Percentiles rank a stretch among this genome's conserved stretches.
Evolutionary conservation across 176 grass and related monocot species (phyloP).

Genomic region (Microstegium vimineum): DNA sequence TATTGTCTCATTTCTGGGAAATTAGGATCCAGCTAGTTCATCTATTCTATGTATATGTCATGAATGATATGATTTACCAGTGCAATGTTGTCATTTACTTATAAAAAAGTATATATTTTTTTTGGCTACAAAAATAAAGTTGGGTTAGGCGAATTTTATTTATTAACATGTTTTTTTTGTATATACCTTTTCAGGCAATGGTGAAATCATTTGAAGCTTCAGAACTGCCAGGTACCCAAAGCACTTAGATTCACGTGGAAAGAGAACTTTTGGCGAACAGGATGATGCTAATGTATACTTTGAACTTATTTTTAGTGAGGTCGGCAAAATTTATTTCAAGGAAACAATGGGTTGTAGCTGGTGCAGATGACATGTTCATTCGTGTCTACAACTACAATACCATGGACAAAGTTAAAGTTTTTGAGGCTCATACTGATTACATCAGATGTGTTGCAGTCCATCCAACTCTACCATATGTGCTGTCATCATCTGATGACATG

Average conservation of each 20-base stretch:
- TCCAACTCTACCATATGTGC: constrained; percentile 90
- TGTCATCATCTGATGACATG: constrained; percentile 99
- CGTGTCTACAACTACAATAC: constrained; percentile 95
- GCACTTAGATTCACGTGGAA: constrained; percentile 10
- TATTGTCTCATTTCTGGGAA: background rate
- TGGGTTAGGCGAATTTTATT: background rate
- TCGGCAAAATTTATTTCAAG: constrained; percentile 89
- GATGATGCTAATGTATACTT: constrained; percentile 8
- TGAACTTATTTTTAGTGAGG: constrained; percentile 64
- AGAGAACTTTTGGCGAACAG: background rate
- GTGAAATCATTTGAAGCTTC: constrained; percentile 97
- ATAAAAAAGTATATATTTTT: background rate
- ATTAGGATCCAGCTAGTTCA: background rate
- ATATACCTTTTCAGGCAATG: constrained; percentile 73
- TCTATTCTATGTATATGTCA: background rate
- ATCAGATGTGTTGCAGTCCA: constrained; percentile 98
- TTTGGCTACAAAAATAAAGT: background rate
- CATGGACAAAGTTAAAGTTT: constrained; percentile 94
- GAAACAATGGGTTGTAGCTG: constrained; percentile 99
- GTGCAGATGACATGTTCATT: constrained; percentile 95
- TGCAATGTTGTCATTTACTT: background rate
- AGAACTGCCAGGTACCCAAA: constrained; percentile 75
- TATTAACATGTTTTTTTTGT: constrained; percentile 19
- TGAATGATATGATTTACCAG: background rate
- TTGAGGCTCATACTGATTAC: constrained; percentile 90